Percentiles rank a stretch among this genome's conserved stretches.
Conservation (phyloP, 768 basidiomycete species). For the Hysterangium stoloniferum region DNA sequence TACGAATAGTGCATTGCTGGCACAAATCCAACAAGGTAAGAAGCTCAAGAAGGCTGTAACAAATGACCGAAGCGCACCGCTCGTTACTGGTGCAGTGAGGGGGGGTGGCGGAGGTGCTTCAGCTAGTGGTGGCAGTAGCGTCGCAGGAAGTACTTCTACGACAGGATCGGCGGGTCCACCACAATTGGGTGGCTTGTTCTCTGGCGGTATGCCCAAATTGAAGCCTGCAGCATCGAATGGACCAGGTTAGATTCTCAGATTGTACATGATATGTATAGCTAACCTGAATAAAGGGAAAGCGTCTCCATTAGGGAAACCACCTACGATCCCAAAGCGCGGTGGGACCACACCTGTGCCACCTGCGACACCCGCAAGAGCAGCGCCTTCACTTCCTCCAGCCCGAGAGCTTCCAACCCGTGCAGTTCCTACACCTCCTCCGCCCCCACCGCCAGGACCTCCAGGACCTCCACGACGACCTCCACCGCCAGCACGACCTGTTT, state of each 20-base stretch:
- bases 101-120: constrained; percentile 25
- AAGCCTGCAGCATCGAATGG: constrained; percentile 66
- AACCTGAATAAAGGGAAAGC: constrained; percentile 50
- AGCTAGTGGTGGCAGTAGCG: constrained; percentile 26
- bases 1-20: constrained; percentile 50
- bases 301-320: constrained; percentile 57
- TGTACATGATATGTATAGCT: constrained; percentile 5
- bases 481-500: constrained; percentile 22
- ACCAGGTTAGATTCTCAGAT: constrained; percentile 32
- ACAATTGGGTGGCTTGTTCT: constrained; percentile 79
- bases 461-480: constrained; percentile 20
- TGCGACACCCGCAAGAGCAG: constrained; percentile 26
- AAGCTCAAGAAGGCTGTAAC: constrained; percentile 76
- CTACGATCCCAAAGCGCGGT: constrained; percentile 49
- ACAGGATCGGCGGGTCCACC: constrained; percentile 44
- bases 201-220: constrained; percentile 86
- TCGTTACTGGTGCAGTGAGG: constrained; percentile 38
- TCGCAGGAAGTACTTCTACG: constrained; percentile 16
- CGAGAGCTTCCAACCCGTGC: constrained; percentile 31
- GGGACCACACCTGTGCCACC: constrained; percentile 16
- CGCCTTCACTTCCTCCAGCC: constrained; percentile 26
- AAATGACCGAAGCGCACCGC: constrained; percentile 71
- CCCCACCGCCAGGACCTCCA: constrained; percentile 33
- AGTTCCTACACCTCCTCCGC: constrained; percentile 31
- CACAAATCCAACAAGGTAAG: constrained; percentile 79